phyloP scores from a whole-genome alignment of 2,329 filamentous ascomycete species.

The Aspergillus novoparasiticus region DNA sequence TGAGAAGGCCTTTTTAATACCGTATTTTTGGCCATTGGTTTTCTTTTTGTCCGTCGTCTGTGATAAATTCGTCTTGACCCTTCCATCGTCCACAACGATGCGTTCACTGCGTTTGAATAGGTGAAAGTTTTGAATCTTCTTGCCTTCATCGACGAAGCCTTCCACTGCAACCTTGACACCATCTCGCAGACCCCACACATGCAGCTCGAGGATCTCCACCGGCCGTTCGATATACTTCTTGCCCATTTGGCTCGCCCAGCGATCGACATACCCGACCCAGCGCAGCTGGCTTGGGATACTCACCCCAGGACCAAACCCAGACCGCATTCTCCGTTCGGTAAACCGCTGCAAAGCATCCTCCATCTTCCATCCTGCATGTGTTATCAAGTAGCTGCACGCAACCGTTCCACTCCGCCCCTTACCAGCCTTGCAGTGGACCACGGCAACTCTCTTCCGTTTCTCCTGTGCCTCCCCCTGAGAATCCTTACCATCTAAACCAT shows the following conservation, averaged over 20 bases:
- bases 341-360: conserved; percentile 67
- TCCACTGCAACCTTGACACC: conserved; percentile 87
- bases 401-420: conserved; percentile 91
- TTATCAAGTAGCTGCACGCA: conserved; percentile 85
- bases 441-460: conserved; percentile 66
- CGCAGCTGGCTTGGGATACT: conserved; percentile 91
- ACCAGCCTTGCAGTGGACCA: conserved; percentile 96
- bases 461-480: conserved; percentile 27
- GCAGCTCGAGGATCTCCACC: conserved; percentile 84
- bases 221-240: conserved; percentile 82
- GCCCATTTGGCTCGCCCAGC: conserved; percentile 70
- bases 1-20: conserved; percentile 8
- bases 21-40: neutral
- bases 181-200: conserved; percentile 83
- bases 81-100: conserved; percentile 52
- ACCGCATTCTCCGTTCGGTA: conserved; percentile 85
- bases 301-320: conserved; percentile 83
- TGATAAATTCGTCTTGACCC: conserved; percentile 49
- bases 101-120: conserved; percentile 74
- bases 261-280: conserved; percentile 85
- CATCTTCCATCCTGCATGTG: conserved; percentile 73
- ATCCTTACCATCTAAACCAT: conserved; percentile 36
- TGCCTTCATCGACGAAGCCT: conserved; percentile 85
- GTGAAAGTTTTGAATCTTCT: conserved; percentile 80
- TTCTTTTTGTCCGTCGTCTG: conserved; percentile 42